These are phyloP conservation scores for Coprinellus micaceus DNA, from an alignment of 768 basidiomycete species.

Conservation along the genomic window DNA sequence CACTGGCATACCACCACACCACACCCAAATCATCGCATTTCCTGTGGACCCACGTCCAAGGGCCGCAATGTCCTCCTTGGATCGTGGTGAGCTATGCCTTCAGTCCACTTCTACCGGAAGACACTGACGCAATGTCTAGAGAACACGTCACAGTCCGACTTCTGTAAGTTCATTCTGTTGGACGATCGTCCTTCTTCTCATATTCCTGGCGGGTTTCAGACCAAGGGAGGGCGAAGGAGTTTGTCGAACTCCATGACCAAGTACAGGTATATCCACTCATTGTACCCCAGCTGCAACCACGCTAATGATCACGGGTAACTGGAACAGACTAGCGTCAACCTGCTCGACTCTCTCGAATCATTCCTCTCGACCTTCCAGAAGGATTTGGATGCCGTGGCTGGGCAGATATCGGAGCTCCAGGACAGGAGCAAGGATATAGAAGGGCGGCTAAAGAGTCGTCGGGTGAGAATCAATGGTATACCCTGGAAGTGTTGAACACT, in stretches of 20 bases:
- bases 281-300: background rate
- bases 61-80: too few species aligned
- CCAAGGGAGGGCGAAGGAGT: conserved; percentile 52
- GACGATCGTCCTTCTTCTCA: background rate
- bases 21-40: too few species aligned
- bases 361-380: conserved; percentile 95
- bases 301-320: conserved; percentile 6
- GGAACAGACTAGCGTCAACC: conserved; percentile 73
- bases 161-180: conserved; percentile 28
- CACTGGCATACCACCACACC: too few species aligned
- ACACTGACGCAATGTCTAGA: background rate
- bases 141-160: conserved; percentile 20
- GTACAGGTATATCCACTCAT: conserved; percentile 57
- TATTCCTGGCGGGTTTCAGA: conserved; percentile 19
- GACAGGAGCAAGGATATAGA: conserved; percentile 89
- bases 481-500: background rate
- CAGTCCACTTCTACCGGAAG: background rate
- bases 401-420: conserved; percentile 94
- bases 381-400: conserved; percentile 91
- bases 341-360: conserved; percentile 83
- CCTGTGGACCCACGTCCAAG: too few species aligned
- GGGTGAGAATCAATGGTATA: conserved; percentile 42
- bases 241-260: conserved; percentile 86
- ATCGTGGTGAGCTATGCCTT: too few species aligned
- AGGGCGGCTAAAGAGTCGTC: conserved; percentile 74